These are phyloP conservation scores for Paramecium sexaurelia DNA, from an alignment of 73 alveolate species.

Conservation along the genomic window DNA sequence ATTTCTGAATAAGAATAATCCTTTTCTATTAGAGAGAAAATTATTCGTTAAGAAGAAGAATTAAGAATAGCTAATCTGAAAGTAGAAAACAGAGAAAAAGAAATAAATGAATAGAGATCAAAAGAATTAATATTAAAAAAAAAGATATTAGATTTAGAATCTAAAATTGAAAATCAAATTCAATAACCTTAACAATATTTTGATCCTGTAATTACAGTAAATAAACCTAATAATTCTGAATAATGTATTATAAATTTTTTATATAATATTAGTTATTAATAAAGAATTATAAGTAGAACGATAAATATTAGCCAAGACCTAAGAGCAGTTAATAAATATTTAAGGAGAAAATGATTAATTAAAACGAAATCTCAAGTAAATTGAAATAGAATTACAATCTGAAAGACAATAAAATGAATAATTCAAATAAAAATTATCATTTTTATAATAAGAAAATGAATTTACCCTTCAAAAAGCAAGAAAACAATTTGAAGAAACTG, in stretches of 20 bases:
- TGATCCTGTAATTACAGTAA: neutral
- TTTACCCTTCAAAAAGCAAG: neutral
- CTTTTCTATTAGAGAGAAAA: neutral
- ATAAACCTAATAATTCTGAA: neutral
- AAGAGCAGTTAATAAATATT: neutral
- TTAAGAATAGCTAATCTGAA: neutral
- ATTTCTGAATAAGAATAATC: neutral
- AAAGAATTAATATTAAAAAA: neutral
- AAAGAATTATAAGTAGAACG: constrained; percentile 9
- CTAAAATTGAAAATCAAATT: neutral
- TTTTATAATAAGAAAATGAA: neutral
- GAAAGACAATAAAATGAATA: neutral
- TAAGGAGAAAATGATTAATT: neutral
- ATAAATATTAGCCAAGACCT: neutral
- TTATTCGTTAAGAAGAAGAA: neutral
- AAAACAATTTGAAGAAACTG: constrained; percentile 12
- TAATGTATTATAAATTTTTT: neutral
- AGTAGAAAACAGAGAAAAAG: constrained; percentile 40
- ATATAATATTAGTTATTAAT: neutral
- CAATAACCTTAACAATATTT: neutral
- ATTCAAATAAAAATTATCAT: neutral
- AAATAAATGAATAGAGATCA: neutral
- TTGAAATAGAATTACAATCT: neutral
- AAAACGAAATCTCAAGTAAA: neutral
- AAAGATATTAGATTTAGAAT: constrained; percentile 5